Conservation (phyloP, 2,329 filamentous ascomycete genomes). For the Corinectria fuckeliana region DNA sequence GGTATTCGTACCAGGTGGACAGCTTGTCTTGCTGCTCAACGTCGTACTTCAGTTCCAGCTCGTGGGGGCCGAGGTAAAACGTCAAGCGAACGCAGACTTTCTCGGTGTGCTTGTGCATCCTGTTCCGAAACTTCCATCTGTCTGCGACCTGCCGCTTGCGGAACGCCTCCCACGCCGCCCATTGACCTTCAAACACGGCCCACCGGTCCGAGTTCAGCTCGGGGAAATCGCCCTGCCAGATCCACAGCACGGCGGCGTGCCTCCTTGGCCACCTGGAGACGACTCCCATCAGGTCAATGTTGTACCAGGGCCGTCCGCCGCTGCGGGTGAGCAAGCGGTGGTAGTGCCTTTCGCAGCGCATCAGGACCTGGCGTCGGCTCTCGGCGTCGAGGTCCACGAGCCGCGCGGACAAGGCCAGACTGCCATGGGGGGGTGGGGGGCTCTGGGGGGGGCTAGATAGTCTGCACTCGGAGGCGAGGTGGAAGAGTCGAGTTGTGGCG, state of each 20-base stretch:
- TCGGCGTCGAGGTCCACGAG: too few relatives aligned
- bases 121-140: too few relatives aligned
- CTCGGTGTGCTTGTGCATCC: conserved; percentile 29
- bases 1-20: conserved; percentile 38
- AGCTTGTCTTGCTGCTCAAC: background rate
- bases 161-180: conserved; percentile 28
- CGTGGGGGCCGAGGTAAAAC: too few relatives aligned
- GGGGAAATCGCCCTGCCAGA: conserved; percentile 21
- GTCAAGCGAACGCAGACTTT: too few relatives aligned
- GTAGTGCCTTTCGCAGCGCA: too few relatives aligned
- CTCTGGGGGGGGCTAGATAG: too few relatives aligned
- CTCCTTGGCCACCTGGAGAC: conserved; percentile 18
- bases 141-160: conserved; percentile 25
- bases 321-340: background rate
- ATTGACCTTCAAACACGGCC: conserved; percentile 27
- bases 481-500: background rate
- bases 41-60: too few relatives aligned
- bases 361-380: too few relatives aligned
- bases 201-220: conserved; percentile 13
- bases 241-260: conserved; percentile 18
- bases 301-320: conserved; percentile 34
- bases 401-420: too few relatives aligned
- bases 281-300: conserved; percentile 15
- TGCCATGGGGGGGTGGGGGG: too few relatives aligned
- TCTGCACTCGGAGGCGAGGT: too few relatives aligned